Evolutionary conservation across 1,284 basidiomycete species (phyloP).

Genomic region (Agaricales sp.): DNA sequence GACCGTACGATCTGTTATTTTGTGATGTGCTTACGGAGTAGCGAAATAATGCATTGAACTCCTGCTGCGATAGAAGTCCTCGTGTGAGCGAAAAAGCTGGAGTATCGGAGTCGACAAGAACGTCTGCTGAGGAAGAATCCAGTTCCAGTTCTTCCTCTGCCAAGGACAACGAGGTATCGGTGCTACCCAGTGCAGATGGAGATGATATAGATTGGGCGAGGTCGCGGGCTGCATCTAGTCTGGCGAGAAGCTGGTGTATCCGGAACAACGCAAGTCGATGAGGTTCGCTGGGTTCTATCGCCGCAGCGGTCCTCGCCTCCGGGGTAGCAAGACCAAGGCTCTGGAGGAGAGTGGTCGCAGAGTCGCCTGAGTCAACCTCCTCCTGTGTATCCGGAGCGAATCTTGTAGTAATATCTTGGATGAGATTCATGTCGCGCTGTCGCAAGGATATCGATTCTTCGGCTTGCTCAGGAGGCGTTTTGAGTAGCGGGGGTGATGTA

Average conservation of each 20-base stretch:
- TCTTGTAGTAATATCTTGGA: neutral
- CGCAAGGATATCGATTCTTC: neutral
- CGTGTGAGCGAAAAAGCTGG: neutral
- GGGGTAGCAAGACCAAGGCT: neutral
- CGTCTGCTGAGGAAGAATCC: too few species aligned
- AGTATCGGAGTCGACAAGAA: neutral
- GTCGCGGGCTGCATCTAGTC: neutral
- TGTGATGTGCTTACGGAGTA: constrained; percentile 6
- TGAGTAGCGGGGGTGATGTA: neutral
- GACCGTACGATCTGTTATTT: too few species aligned
- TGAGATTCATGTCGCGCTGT: neutral
- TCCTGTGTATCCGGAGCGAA: neutral
- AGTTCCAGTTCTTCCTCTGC: neutral
- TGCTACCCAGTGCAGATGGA: neutral
- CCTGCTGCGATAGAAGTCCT: neutral
- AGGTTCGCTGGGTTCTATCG: neutral
- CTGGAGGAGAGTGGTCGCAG: neutral
- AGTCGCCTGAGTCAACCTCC: neutral
- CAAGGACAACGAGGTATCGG: neutral
- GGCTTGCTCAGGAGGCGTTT: neutral
- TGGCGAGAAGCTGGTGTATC: neutral
- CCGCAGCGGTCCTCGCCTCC: neutral
- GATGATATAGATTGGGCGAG: neutral
- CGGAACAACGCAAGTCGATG: neutral
- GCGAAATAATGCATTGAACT: neutral